Percentiles rank a stretch among this genome's conserved stretches.
Conservation (phyloP, 2,329 filamentous ascomycete species). For the Venturia effusa region DNA sequence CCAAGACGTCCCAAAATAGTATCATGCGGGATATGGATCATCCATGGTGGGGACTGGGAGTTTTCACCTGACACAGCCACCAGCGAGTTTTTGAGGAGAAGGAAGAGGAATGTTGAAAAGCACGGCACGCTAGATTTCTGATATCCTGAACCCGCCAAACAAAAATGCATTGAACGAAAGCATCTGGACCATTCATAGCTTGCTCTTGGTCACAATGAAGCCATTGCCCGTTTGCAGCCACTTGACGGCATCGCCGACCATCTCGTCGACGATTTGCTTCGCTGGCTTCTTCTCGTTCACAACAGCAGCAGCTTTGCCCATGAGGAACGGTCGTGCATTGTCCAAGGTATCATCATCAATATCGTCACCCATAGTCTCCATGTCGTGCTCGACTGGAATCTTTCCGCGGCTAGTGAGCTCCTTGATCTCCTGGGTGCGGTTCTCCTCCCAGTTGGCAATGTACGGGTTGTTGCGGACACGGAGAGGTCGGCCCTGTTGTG, state of each 20-base stretch:
- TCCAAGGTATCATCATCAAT: constrained; percentile 77
- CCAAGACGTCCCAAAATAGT: neutral
- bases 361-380: constrained; percentile 64
- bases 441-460: constrained; percentile 92
- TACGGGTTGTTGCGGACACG: constrained; percentile 90
- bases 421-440: constrained; percentile 84
- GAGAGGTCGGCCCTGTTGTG: constrained; percentile 61
- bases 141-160: neutral
- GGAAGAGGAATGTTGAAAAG: neutral
- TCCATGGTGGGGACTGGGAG: neutral
- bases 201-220: constrained; percentile 32
- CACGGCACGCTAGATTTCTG: neutral
- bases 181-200: constrained; percentile 1
- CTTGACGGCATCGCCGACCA: constrained; percentile 70
- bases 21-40: neutral
- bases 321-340: constrained; percentile 80
- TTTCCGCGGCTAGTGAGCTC: constrained; percentile 78
- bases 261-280: constrained; percentile 88
- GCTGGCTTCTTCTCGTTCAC: constrained; percentile 87
- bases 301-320: constrained; percentile 94
- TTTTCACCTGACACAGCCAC: neutral
- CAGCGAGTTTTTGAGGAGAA: neutral
- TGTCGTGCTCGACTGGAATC: constrained; percentile 87
- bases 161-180: neutral
- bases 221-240: constrained; percentile 59